Base-by-base conservation (phyloP, 2,329 filamentous ascomycete genomes). In the Sporothrix brasiliensis region DNA sequence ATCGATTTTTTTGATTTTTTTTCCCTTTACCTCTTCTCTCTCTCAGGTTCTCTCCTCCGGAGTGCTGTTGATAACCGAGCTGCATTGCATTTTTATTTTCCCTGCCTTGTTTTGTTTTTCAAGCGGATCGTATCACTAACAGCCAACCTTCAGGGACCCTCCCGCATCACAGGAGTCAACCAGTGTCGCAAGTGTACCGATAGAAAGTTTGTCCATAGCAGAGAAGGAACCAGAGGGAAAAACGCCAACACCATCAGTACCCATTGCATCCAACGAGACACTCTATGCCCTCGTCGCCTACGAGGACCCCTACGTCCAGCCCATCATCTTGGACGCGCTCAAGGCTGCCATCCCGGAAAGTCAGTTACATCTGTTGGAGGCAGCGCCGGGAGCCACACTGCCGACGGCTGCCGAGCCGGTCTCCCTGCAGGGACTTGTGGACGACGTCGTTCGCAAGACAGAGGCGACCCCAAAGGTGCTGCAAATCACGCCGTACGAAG, bases 221-320 rank as follows among this genome's bases (percentile, higher is more conserved):
- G 54, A 54, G 10, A 21, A 27, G 16, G 19, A 34, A 16, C 30
- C 7, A 16, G 5, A 67, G 27, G 39, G 24, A 24, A 14, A 52
- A 16, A 6, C 52, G 34, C 21, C 24, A 39, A 4, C 39, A 7
- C 14, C 58, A 24, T 27, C 68, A 63, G 7, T 21, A 52, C 5
- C 49, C 11, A 4, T 14, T 2, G 4, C 69, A 24, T 54, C 49
- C 1, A 75, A 76, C 44, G 66, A 81, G 69, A 79, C 81, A 53
- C 79, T 93, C 74, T 89, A 92, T 80, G 92, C 92, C 67, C 79
- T 94, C 67, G 83, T 97, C 76, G 86, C 93, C 77, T 97, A 97
- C 79, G 92, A 93, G 76, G 93, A 97, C 78, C 78, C 85, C 58
- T 99, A 98, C 78, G 92, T 98, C 10, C 92, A 97, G 77, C 92